Base-by-base conservation (phyloP, 2,329 filamentous ascomycete genomes). In the Exophiala alcalophila region DNA sequence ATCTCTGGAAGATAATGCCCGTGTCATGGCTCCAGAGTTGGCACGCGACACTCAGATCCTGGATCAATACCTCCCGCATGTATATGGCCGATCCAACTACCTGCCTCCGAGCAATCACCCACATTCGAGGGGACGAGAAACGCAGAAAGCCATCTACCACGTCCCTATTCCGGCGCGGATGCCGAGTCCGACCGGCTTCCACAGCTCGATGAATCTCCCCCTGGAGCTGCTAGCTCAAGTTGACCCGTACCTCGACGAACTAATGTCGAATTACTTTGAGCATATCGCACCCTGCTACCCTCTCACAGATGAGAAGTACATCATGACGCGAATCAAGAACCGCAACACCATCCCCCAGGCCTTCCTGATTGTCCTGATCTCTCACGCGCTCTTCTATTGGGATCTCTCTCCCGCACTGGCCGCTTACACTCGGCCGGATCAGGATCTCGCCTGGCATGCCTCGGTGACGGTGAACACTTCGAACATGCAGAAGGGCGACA, bases 201-300 rank as follows among this genome's bases (percentile, higher is more conserved):
- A 65, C 65, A 2, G 66, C 65, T 14, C 63, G 65, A 28, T 78
- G 76, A 44, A 69, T 77, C 16, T 70, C 65, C 43, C 69, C 78
- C 38, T 70, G 77, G 11, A 68, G 80, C 30, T 77, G 80, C 35
- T 52, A 52, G 77, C 78, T 54, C 69, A 81, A 14, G 60, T 81
- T 0, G 77, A 77, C 16, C 74, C 76, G 2, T 72, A 71, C 40
- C 63, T 65, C 78, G 64, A 68, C 18, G 69, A 76, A 35, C 56
- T 81, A 6, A 63, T 81, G 28, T 67, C 70, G 19, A 45, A 73
- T 23, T 80, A 78, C 54, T 72, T 80, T 41, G 63, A 69, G 20
- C 69, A 74, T 39, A 70, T 76, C 28, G 77, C 81, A 56, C 64
- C 65, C n/a, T 77, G 76, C n/a, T 77, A 82, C 44, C 80, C 79